phyloP scores from a whole-genome alignment of 2,329 filamentous ascomycete species.

The Ambrosiella cleistominuta region DNA sequence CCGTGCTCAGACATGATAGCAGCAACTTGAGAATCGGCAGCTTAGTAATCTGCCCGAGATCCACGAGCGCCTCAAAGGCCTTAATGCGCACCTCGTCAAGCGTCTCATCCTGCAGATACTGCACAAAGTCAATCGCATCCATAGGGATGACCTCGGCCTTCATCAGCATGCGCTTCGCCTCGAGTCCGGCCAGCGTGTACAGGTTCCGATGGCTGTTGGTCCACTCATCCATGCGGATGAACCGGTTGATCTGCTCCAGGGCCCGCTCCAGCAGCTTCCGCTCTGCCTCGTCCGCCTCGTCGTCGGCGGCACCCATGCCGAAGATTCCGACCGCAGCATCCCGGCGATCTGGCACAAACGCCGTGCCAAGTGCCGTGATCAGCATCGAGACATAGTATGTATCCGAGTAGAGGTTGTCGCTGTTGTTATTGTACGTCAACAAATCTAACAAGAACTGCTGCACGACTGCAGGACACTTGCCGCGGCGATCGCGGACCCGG shows the following conservation, averaged over 20 bases:
- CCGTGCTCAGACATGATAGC: conserved; percentile 40
- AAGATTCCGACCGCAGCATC: conserved; percentile 18
- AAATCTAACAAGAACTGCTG: conserved; percentile 78
- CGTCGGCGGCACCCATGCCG: conserved; percentile 19
- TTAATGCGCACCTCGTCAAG: conserved; percentile 46
- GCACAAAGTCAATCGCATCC: conserved; percentile 37
- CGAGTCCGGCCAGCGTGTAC: conserved; percentile 43
- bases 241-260: conserved; percentile 47
- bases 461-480: conserved; percentile 61
- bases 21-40: conserved; percentile 37
- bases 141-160: conserved; percentile 42
- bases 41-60: conserved; percentile 42
- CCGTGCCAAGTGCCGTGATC: conserved; percentile 43
- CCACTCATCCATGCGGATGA: conserved; percentile 51
- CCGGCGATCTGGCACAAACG: conserved; percentile 33
- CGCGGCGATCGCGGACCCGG: conserved; percentile 50
- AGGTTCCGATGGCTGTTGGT: conserved; percentile 50
- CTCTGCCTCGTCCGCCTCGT: conserved; percentile 25
- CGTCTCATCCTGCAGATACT: conserved; percentile 48
- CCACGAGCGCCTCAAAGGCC: conserved; percentile 44
- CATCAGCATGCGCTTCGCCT: conserved; percentile 45
- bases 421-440: conserved; percentile 86
- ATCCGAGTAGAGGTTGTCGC: conserved; percentile 75
- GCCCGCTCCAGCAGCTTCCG: conserved; percentile 34
- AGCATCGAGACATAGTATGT: conserved; percentile 73